Evolutionary conservation across 805 yeast species (phyloP).

Genomic region (Hyphopichia homilentoma): DNA sequence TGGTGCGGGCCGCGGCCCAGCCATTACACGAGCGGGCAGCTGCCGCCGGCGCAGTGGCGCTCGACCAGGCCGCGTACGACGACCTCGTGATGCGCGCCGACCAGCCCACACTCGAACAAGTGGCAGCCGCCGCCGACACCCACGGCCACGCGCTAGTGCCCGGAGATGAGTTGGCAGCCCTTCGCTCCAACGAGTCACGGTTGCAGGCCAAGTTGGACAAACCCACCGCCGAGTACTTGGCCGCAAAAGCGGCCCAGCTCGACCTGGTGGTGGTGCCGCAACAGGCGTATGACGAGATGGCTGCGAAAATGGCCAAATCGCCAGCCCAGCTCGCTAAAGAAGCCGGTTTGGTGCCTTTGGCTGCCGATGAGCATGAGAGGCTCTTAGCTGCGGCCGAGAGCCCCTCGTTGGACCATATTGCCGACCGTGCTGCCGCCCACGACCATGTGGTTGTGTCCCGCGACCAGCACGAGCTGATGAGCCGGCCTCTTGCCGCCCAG

Average conservation of each 20-base stretch:
- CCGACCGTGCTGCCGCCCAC: not conserved
- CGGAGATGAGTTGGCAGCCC: conserved; percentile 5
- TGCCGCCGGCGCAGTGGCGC: conserved; percentile 7
- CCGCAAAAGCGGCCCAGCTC: conserved; percentile 13
- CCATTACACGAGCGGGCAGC: conserved; percentile 9
- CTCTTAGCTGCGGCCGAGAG: not conserved
- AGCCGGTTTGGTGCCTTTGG: conserved; percentile 10
- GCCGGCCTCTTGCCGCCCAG: too few species aligned
- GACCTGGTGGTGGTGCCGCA: conserved; percentile 10
- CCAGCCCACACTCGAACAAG: conserved; percentile 7
- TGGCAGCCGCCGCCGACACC: conserved; percentile 11
- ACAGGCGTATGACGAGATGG: conserved; percentile 10
- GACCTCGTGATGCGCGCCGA: conserved; percentile 4
- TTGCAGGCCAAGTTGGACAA: conserved; percentile 10
- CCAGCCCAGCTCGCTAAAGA: conserved; percentile 14
- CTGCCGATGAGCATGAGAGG: conserved; percentile 4
- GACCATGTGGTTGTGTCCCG: conserved; percentile 2
- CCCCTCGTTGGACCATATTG: conserved; percentile 6
- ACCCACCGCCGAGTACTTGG: conserved; percentile 30
- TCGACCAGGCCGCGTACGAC: conserved; percentile 10
- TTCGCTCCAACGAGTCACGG: conserved; percentile 7
- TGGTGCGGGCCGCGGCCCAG: conserved; percentile 4
- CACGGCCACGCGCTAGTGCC: conserved; percentile 1
- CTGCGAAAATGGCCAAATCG: not conserved
- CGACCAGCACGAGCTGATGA: not conserved